Conservation (phyloP, 805 yeast species). For the Ogataea paradorogensis region DNA sequence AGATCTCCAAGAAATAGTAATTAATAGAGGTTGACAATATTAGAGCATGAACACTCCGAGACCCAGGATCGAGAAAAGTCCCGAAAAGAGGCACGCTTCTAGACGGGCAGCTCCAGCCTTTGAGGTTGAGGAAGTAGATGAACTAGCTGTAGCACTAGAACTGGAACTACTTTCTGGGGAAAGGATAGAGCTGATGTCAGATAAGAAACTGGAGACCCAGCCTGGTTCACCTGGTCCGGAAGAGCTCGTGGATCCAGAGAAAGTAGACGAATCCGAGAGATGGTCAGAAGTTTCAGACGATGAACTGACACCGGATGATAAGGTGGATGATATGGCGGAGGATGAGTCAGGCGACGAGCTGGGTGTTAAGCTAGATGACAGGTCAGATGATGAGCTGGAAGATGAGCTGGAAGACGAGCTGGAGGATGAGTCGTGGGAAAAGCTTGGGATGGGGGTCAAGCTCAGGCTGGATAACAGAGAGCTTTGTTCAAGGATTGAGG, state of each 20-base stretch:
- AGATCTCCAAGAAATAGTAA: slow-evolving; percentile 36
- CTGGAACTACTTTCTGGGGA: neutral
- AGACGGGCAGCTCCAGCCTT: neutral
- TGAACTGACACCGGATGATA: too few relatives aligned
- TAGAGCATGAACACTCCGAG: neutral
- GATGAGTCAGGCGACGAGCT: too few relatives aligned
- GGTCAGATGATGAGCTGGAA: too few relatives aligned
- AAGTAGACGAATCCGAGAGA: too few relatives aligned
- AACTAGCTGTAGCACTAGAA: neutral
- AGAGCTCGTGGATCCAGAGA: neutral
- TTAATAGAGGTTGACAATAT: neutral
- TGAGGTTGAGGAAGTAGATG: neutral
- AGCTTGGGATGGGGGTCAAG: too few relatives aligned
- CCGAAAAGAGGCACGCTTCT: neutral
- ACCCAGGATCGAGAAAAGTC: neutral
- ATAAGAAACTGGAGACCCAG: neutral
- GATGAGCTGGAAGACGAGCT: too few relatives aligned
- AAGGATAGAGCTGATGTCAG: neutral
- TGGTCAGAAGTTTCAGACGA: too few relatives aligned
- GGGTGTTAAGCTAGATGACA: too few relatives aligned
- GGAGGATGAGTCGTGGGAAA: too few relatives aligned
- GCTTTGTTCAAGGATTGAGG: neutral
- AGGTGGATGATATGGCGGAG: too few relatives aligned
- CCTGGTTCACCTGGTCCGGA: neutral
- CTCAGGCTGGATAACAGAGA: too few relatives aligned